Evolutionary conservation across 371 early-diverging fungal species (phyloP).

Genomic region (Actinomortierella wolfii): DNA sequence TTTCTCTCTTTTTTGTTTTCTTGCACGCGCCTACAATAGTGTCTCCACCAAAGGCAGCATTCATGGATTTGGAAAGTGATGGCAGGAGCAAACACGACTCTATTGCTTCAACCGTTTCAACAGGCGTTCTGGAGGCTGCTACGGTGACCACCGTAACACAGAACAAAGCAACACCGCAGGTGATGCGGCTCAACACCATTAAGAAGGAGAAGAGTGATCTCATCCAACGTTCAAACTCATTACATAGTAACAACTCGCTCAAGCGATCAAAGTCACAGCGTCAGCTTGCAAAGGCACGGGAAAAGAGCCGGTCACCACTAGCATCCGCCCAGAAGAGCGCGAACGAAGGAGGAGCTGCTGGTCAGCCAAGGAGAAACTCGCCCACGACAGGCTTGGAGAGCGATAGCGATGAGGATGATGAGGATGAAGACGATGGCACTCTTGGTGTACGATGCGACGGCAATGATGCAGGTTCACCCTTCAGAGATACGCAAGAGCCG

Average conservation of each 20-base stretch:
- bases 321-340: too few species aligned
- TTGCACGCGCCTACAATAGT: too few species aligned
- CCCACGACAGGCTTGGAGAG: too few species aligned
- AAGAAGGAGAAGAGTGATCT: conserved; percentile 23
- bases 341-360: too few species aligned
- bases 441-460: too few species aligned
- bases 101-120: conserved; percentile 26
- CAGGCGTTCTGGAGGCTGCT: conserved; percentile 25
- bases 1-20: too few species aligned
- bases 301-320: too few species aligned
- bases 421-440: too few species aligned
- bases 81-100: conserved; percentile 21
- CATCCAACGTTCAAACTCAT: conserved; percentile 34
- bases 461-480: too few species aligned
- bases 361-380: too few species aligned
- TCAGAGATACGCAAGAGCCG: too few species aligned
- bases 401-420: too few species aligned
- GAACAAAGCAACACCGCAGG: conserved; percentile 22
- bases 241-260: conserved; percentile 33
- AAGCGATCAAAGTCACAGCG: conserved; percentile 21
- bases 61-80: conserved; percentile 13
- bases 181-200: conserved; percentile 24
- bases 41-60: conserved; percentile 19
- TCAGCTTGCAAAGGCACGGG: not conserved
- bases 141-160: conserved; percentile 19